Conservation (phyloP, 2,329 filamentous ascomycete species). For the Talaromyces sp. region DNA sequence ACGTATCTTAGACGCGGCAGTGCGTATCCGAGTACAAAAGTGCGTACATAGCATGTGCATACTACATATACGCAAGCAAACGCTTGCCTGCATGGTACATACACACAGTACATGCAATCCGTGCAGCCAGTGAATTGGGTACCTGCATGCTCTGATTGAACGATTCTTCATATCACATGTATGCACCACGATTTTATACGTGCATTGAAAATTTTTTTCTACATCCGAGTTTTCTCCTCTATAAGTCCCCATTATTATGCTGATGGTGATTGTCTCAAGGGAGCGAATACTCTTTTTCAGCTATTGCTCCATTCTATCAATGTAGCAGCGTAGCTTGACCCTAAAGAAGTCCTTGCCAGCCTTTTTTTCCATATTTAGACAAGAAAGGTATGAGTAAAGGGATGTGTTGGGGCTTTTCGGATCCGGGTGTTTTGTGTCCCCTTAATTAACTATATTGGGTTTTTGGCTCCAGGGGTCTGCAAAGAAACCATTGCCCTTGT, state of each 20-base stretch:
- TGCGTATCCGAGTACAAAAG: not conserved
- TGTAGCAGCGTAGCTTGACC: not conserved
- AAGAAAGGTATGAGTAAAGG: not conserved
- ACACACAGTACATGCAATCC: not conserved
- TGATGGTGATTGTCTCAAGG: not conserved
- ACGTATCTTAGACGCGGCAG: not conserved
- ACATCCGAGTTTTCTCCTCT: not conserved
- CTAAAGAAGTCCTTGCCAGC: not conserved
- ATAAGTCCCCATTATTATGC: not conserved
- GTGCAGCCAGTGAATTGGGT: not conserved
- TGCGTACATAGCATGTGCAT: not conserved
- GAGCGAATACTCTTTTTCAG: not conserved
- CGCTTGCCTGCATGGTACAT: not conserved
- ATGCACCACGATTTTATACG: not conserved
- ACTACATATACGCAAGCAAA: not conserved
- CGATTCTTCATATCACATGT: not conserved
- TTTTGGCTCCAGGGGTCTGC: not conserved
- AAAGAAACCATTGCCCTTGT: not conserved
- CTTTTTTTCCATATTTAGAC: no score
- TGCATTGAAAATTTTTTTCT: not conserved
- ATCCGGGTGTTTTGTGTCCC: not conserved
- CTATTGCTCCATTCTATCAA: not conserved
- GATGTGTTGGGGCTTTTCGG: not conserved
- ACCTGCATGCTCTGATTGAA: constrained; percentile 3
- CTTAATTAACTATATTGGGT: not conserved